Evolutionary conservation across 768 basidiomycete species (phyloP).

Genomic region (Pisolithus sp.): DNA sequence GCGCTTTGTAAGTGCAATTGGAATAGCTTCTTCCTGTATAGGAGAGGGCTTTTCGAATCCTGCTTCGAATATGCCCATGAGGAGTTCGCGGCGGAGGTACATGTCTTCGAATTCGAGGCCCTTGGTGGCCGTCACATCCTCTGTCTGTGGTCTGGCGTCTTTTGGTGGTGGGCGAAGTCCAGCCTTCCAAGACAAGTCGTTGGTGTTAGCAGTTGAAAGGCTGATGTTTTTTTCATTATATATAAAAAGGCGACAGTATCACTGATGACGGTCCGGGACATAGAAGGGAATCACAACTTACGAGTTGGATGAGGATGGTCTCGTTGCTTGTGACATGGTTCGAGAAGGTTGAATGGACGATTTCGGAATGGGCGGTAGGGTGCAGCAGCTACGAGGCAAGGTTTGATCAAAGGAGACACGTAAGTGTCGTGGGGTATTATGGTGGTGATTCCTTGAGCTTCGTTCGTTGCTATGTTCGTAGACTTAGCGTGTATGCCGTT

Average conservation of each 20-base stretch:
- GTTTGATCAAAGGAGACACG: conserved; percentile 19
- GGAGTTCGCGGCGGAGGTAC: conserved; percentile 84
- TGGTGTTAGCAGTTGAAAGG: conserved; percentile 24
- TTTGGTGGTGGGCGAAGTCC: conserved; percentile 82
- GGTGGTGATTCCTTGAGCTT: neutral
- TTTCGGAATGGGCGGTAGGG: conserved; percentile 7
- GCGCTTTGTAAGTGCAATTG: conserved; percentile 86
- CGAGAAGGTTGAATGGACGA: conserved; percentile 7
- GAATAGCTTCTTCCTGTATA: conserved; percentile 99
- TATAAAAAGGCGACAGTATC: neutral
- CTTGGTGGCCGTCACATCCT: conserved; percentile 92
- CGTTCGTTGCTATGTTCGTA: conserved; percentile 8
- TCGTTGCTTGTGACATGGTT: conserved; percentile 26
- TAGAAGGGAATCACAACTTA: conserved; percentile 8
- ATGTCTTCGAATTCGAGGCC: conserved; percentile 96
- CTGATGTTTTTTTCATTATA: neutral
- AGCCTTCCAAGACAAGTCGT: conserved; percentile 55
- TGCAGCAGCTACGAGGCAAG: neutral
- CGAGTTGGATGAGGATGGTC: conserved; percentile 29
- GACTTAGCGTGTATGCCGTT: conserved; percentile 10
- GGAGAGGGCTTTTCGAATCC: conserved; percentile 96
- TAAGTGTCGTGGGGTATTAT: conserved; percentile 13
- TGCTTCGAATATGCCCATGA: conserved; percentile 99
- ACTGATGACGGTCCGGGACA: conserved; percentile 1
- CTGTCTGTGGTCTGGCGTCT: conserved; percentile 91